Evolutionary conservation across 495 filamentous ascomycete species (phyloP), one percentile per base, ranked within the genome.

Genomic region (Lepidopterella palustris): DNA sequence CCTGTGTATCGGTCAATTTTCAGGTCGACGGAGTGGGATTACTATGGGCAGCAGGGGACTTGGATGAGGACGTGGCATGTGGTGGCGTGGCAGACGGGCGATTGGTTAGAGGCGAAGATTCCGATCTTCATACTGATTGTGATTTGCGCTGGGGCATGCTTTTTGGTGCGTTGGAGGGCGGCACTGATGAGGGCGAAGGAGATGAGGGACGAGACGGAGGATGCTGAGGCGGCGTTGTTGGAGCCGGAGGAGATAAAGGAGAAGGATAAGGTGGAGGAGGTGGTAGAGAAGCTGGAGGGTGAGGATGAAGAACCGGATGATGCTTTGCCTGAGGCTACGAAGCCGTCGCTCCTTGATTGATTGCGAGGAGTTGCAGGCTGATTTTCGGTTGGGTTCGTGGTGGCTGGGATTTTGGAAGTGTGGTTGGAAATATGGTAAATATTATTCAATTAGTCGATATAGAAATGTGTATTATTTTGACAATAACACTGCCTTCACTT

Each of bases 11-110:
- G 18, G 9, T 57, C 45, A 9, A 28, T 28, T 8, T 65, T 40
- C 35, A 65, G 57, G 21, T 53, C 58, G 13, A 53, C 57, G 25
- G 62, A 60, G 35, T 65, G 62, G 62, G 62, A 65, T 35, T 53
- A 54, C 47, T 65, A 57, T 53, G 58, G 62, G 24, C 29, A 61
- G 15, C 52, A 57, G 25, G 62, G 62, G 11, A 58, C 62, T 5
- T 25, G 23, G 45, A 31, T 23, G 3, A 27, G 57, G 23, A 47
- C 52, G 6, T 56, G 32, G 42, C 21, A 58, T 35, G 11, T 24
- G 23, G 20, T 57, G 18, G 13, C 47, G 8, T 53, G 58, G 45
- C 26, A 48, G 21, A 48, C 32, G 10, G 53, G 29, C 5, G 21
- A 45, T 5, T 50, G 47, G 47, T 53, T 65, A 5, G 48, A 52